Conservation (phyloP, 306 rosid genomes). For the Trifolium dubium region DNA sequence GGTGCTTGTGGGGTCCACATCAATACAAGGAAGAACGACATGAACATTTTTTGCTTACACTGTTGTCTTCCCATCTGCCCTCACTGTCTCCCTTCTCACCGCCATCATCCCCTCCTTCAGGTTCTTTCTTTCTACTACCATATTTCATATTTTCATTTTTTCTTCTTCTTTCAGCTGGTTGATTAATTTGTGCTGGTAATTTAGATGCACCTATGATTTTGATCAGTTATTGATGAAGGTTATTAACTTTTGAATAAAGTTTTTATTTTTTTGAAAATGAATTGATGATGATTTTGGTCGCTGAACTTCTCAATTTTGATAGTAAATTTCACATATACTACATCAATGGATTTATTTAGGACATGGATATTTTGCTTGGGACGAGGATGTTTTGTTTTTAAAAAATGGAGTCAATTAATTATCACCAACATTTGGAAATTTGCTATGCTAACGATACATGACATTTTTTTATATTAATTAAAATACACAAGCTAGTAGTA, state of each 20-base stretch:
- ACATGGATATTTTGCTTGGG: background rate
- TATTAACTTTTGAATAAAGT: too few species aligned
- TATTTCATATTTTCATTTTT: background rate
- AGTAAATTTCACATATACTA: background rate
- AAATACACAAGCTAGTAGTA: too few species aligned
- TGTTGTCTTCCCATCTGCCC: constrained; percentile 86
- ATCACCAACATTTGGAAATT: background rate
- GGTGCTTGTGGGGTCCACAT: constrained; percentile 81
- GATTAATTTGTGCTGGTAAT: background rate
- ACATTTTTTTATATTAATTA: too few species aligned
- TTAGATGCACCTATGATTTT: too few species aligned
- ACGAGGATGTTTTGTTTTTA: background rate
- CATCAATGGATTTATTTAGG: background rate
- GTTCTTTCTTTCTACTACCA: constrained; percentile 7
- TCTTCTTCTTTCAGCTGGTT: background rate
- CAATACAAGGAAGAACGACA: constrained; percentile 84
- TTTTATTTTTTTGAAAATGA: too few species aligned
- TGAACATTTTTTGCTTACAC: constrained; percentile 86
- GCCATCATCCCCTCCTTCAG: constrained; percentile 88
- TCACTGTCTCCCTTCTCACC: constrained; percentile 85
- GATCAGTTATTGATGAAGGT: background rate
- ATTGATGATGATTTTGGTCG: background rate
- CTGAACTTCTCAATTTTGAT: background rate
- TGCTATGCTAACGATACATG: background rate
- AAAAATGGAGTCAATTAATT: background rate